These are phyloP conservation scores for Beta macrorhiza DNA, from an alignment of 179 eudicot genomes.

Conservation along the genomic window DNA sequence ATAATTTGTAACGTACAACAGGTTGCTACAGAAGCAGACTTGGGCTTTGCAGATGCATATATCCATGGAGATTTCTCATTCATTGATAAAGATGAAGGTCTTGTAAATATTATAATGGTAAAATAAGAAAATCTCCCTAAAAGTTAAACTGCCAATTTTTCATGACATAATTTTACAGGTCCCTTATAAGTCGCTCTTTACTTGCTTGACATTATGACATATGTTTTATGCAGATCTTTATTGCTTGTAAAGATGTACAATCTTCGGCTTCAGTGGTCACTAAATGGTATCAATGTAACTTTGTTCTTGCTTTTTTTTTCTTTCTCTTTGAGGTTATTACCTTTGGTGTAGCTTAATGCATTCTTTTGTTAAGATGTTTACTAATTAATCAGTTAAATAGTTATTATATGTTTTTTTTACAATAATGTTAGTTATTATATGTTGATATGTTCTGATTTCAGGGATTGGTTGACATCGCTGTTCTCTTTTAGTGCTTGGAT, in stretches of 20 bases:
- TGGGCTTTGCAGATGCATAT: constrained; percentile 97
- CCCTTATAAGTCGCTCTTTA: too few species aligned
- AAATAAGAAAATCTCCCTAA: neutral
- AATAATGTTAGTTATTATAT: too few species aligned
- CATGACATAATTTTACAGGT: too few species aligned
- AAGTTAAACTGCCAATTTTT: too few species aligned
- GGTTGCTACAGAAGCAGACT: constrained; percentile 88
- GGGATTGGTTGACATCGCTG: constrained; percentile 60
- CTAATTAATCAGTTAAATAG: too few species aligned
- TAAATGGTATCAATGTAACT: constrained; percentile 42
- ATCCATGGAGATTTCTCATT: constrained; percentile 87
- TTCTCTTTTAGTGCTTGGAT: constrained; percentile 56
- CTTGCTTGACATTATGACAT: neutral
- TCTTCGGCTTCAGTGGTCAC: constrained; percentile 32
- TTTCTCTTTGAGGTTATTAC: too few species aligned
- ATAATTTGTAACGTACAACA: constrained; percentile 17
- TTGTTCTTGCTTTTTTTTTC: too few species aligned
- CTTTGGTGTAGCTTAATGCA: too few species aligned
- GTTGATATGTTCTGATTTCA: too few species aligned
- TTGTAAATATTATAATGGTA: constrained; percentile 80
- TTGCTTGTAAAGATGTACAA: constrained; percentile 55
- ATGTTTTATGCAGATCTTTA: constrained; percentile 49
- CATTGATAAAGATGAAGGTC: constrained; percentile 79
- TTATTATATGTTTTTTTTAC: too few species aligned
- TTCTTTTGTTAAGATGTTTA: too few species aligned